These are phyloP conservation scores for Esteya vermicola DNA, from an alignment of 2,329 filamentous ascomycete genomes.

Conservation along the genomic window DNA sequence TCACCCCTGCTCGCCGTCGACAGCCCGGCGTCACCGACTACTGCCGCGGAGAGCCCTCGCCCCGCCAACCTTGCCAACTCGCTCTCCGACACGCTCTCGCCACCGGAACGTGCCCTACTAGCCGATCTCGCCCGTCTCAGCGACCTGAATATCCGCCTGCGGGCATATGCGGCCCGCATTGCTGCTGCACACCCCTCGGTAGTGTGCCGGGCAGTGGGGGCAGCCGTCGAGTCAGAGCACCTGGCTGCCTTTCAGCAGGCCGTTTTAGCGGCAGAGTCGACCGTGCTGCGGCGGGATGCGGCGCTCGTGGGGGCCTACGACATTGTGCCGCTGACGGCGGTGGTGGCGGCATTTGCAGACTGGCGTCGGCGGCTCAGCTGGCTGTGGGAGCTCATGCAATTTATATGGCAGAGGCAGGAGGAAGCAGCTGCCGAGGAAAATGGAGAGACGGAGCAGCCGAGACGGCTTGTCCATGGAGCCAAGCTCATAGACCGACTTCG, in stretches of 20 bases:
- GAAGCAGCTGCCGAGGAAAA: constrained; percentile 8
- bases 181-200: constrained; percentile 60
- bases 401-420: constrained; percentile 36
- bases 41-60: too few relatives aligned
- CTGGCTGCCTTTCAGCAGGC: constrained; percentile 70
- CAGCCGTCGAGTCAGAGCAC: constrained; percentile 60
- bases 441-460: too few relatives aligned
- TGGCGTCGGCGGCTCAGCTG: constrained; percentile 80
- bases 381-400: constrained; percentile 61
- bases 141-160: constrained; percentile 60
- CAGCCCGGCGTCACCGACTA: too few relatives aligned
- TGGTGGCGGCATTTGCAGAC: constrained; percentile 72
- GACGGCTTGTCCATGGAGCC: constrained; percentile 46
- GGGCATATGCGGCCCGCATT: constrained; percentile 51
- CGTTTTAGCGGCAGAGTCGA: constrained; percentile 70
- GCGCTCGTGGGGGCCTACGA: constrained; percentile 79
- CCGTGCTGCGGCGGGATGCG: constrained; percentile 63
- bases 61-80: constrained; percentile 19
- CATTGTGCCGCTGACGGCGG: constrained; percentile 77
- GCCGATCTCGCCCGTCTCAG: constrained; percentile 64
- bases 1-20: constrained; percentile 64
- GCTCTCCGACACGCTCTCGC: constrained; percentile 43
- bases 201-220: constrained; percentile 77
- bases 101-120: constrained; percentile 72
- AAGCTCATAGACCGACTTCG: constrained; percentile 65